Conservation (phyloP, 331 rosid genomes). For the Cydonia oblonga region DNA sequence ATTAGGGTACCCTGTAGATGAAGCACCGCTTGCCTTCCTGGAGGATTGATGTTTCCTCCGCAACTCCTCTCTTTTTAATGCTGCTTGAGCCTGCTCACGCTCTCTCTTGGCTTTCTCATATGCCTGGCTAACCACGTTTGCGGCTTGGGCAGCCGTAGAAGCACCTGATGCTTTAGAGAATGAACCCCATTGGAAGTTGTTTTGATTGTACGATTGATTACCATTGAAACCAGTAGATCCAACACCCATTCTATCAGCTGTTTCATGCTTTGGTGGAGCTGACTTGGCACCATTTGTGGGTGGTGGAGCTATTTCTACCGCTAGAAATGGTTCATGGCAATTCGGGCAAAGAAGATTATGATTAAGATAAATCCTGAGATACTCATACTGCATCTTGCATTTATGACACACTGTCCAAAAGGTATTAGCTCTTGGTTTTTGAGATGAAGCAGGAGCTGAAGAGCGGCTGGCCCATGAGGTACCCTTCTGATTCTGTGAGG, state of each 20-base stretch:
- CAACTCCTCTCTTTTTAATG: slow-evolving; percentile 23
- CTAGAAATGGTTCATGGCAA: slow-evolving; percentile 31
- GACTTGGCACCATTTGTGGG: slow-evolving; percentile 18
- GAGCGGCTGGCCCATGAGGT: slow-evolving; percentile 6
- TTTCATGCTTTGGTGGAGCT: slow-evolving; percentile 10
- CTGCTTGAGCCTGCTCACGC: slow-evolving; percentile 25
- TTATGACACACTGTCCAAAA: slow-evolving; percentile 34
- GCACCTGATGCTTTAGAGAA: slow-evolving; percentile 11
- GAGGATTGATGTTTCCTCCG: slow-evolving; percentile 19
- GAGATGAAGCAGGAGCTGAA: slow-evolving; percentile 15
- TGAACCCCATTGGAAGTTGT: slow-evolving; percentile 28
- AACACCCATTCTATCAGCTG: neutral
- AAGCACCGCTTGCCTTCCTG: no score
- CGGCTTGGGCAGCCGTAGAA: slow-evolving; percentile 30
- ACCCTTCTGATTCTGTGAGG: slow-evolving; percentile 13
- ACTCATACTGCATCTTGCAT: slow-evolving; percentile 40
- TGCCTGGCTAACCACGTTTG: slow-evolving; percentile 30
- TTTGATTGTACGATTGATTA: slow-evolving; percentile 12
- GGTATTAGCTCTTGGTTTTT: slow-evolving; percentile 17
- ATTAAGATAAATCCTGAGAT: slow-evolving; percentile 28
- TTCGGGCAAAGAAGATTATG: slow-evolving; percentile 37
- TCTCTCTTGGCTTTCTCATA: slow-evolving; percentile 37
- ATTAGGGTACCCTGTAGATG: no score
- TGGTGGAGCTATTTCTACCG: slow-evolving; percentile 27
- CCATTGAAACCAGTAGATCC: slow-evolving; percentile 14